Percentiles rank a stretch among this genome's conserved stretches.
These are phyloP conservation scores for Pleurotus ostreatus DNA, from an alignment of 768 basidiomycete species.

Conservation along the genomic window DNA sequence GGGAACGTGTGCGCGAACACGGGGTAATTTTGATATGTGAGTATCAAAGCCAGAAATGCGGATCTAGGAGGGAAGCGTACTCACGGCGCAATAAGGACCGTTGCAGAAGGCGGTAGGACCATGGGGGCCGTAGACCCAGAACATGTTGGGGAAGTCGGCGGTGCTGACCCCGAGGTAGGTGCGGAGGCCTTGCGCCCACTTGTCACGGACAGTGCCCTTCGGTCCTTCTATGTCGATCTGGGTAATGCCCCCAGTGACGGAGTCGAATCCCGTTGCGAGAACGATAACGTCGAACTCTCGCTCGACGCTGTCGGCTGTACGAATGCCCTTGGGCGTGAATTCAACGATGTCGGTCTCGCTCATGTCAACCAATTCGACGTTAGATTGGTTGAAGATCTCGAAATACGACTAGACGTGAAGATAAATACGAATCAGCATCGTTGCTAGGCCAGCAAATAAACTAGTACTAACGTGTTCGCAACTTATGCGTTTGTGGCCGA, in stretches of 20 bases:
- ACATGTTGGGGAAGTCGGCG: constrained; percentile 14
- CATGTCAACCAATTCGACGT: constrained; percentile 13
- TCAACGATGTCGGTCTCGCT: constrained; percentile 12
- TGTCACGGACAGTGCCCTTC: constrained; percentile 13
- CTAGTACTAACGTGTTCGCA: constrained; percentile 13
- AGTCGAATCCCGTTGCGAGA: constrained; percentile 16
- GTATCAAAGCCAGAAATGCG: not conserved
- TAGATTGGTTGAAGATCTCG: constrained; percentile 12
- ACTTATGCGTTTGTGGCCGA: constrained; percentile 19
- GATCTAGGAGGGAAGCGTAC: not conserved
- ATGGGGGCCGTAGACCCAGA: constrained; percentile 14
- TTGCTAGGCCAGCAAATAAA: no score
- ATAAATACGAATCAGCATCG: not conserved
- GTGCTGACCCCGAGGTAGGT: constrained; percentile 16
- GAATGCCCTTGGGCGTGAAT: constrained; percentile 13
- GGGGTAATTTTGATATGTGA: not conserved
- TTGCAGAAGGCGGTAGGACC: constrained; percentile 13
- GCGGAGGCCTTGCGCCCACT: constrained; percentile 13
- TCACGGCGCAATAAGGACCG: constrained; percentile 13
- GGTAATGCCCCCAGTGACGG: constrained; percentile 11
- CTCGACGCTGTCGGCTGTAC: constrained; percentile 8
- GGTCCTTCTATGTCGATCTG: constrained; percentile 15
- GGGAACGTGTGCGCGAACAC: not conserved
- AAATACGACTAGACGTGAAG: constrained; percentile 2
- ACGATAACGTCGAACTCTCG: constrained; percentile 14